A percentile compares a stretch with the other conserved stretches of the same genome.
Conservation (phyloP, 192 early-diverging fungal species). For the Gaertneriomyces semiglobifer region DNA sequence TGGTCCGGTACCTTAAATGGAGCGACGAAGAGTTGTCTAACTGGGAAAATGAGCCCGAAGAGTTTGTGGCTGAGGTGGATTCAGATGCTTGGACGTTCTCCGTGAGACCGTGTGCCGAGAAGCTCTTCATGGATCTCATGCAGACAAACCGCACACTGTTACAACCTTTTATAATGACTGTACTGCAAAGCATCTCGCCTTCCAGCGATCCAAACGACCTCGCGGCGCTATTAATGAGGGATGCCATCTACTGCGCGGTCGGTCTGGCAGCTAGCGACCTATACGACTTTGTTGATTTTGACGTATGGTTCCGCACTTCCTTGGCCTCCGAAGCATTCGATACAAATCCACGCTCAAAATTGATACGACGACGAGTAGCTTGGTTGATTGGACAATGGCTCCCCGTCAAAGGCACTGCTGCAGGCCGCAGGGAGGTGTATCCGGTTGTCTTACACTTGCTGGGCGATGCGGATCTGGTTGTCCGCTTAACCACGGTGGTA, state of each 20-base stretch:
- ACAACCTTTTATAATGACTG: constrained; percentile 58
- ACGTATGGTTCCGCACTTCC: constrained; percentile 60
- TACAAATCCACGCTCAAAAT: constrained; percentile 36
- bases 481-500: constrained; percentile 71
- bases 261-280: constrained; percentile 79
- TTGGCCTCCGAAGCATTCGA: constrained; percentile 56
- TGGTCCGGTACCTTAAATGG: constrained; percentile 70
- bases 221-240: constrained; percentile 61
- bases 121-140: constrained; percentile 74
- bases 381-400: constrained; percentile 87
- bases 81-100: constrained; percentile 84
- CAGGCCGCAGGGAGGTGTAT: constrained; percentile 65
- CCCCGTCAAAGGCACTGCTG: constrained; percentile 66
- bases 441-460: constrained; percentile 67
- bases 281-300: constrained; percentile 78
- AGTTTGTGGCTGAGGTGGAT: constrained; percentile 74
- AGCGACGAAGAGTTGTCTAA: constrained; percentile 63
- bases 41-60: constrained; percentile 87
- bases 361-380: constrained; percentile 65
- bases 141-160: constrained; percentile 59
- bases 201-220: constrained; percentile 36
- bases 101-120: constrained; percentile 75
- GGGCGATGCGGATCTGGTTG: constrained; percentile 66
- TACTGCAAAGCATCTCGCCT: constrained; percentile 39
- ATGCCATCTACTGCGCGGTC: constrained; percentile 74